Evolutionary conservation across 2,329 filamentous ascomycete species (phyloP).

Genomic region (Coleophoma crateriformis): DNA sequence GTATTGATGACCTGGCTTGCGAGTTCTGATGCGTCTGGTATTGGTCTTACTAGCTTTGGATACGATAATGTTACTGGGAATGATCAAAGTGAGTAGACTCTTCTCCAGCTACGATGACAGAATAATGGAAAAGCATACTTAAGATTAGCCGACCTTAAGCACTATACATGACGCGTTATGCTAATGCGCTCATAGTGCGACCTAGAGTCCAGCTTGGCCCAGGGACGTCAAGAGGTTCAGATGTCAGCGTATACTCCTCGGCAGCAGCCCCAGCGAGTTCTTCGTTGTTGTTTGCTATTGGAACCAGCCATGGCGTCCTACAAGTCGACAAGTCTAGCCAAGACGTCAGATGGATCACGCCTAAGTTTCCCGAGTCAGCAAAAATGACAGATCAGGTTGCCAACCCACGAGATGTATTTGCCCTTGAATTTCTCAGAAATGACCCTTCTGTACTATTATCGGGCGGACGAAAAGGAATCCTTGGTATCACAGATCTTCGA

Average conservation of each 20-base stretch:
- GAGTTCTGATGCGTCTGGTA: constrained; percentile 3
- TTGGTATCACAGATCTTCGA: constrained; percentile 30
- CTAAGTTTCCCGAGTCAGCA: constrained; percentile 3
- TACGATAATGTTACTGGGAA: too few species aligned
- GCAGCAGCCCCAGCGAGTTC: constrained; percentile 34
- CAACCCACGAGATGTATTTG: constrained; percentile 36
- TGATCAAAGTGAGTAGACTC: neutral
- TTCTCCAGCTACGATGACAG: neutral
- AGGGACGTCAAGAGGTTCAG: constrained; percentile 9
- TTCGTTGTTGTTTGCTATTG: constrained; percentile 38
- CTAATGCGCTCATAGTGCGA: neutral
- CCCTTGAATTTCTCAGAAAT: constrained; percentile 39
- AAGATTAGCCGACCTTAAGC: too few species aligned
- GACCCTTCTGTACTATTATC: constrained; percentile 42
- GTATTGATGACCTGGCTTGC: constrained; percentile 11
- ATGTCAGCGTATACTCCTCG: constrained; percentile 31
- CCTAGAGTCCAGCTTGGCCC: constrained; percentile 6
- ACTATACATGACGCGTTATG: neutral
- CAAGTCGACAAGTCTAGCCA: constrained; percentile 21
- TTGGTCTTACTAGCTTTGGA: neutral
- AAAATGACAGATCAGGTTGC: constrained; percentile 9
- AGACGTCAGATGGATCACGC: constrained; percentile 9
- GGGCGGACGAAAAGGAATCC: constrained; percentile 41
- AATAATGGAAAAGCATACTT: neutral
- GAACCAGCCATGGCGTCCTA: constrained; percentile 42